A percentile compares a stretch with the other conserved stretches of the same genome.
Conservation (phyloP, 2,329 filamentous ascomycete species). For the Westerdykella aurantiaca region DNA sequence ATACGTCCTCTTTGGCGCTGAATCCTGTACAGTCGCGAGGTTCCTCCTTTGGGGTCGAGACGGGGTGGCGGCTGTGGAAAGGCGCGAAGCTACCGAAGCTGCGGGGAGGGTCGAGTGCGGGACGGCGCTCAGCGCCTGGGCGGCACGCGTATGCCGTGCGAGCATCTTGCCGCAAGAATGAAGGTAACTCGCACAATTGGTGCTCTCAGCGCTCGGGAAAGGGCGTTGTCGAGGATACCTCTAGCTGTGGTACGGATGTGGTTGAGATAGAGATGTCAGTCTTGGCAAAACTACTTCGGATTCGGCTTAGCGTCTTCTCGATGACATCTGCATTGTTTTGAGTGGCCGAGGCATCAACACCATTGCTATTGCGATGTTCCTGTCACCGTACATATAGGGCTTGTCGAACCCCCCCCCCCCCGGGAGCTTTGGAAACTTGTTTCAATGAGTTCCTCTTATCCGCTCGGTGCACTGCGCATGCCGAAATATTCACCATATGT, state of each 20-base stretch:
- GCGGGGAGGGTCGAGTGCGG: constrained; percentile 40
- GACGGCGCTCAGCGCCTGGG: constrained; percentile 37
- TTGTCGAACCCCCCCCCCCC: too few relatives aligned
- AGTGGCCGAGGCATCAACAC: constrained; percentile 1
- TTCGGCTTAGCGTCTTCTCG: constrained; percentile 15
- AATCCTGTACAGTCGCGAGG: constrained; percentile 56
- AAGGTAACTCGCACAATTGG: constrained; percentile 35
- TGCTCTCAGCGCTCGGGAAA: constrained; percentile 24
- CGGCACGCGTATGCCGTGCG: constrained; percentile 36
- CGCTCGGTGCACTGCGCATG: too few relatives aligned
- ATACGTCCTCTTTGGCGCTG: constrained; percentile 58
- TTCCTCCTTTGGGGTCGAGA: constrained; percentile 54
- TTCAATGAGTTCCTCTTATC: neutral
- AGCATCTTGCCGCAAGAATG: constrained; percentile 34
- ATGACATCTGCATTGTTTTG: constrained; percentile 18
- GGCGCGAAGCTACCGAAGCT: constrained; percentile 33
- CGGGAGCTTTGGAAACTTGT: neutral
- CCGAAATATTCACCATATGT: too few relatives aligned
- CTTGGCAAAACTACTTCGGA: constrained; percentile 6
- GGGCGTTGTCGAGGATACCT: constrained; percentile 20
- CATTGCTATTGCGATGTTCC: neutral
- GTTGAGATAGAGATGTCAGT: constrained; percentile 16
- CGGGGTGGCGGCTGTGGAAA: constrained; percentile 38
- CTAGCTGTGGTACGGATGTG: constrained; percentile 23
- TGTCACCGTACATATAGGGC: neutral